These are phyloP conservation scores for Sclerotinia glacialis DNA, from an alignment of 2,329 filamentous ascomycete genomes.

Conservation along the genomic window DNA sequence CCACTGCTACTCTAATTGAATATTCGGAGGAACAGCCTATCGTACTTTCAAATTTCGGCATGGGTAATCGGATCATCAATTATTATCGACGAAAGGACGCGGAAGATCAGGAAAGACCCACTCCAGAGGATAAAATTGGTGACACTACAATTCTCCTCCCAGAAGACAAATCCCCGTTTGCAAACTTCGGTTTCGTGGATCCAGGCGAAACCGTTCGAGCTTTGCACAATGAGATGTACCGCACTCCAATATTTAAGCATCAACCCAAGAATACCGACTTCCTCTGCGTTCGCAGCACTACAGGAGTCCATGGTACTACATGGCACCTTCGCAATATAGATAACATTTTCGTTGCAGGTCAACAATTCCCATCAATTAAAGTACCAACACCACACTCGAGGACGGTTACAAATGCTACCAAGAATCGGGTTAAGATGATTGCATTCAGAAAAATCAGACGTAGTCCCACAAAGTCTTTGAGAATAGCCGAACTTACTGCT, in stretches of 20 bases:
- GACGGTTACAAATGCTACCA: constrained; percentile 94
- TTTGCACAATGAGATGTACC: constrained; percentile 92
- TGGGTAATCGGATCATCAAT: constrained; percentile 94
- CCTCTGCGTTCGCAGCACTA: constrained; percentile 77
- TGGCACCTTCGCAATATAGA: constrained; percentile 90
- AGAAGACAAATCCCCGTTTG: constrained; percentile 94
- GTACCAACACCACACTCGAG: constrained; percentile 91
- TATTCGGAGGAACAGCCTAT: constrained; percentile 93
- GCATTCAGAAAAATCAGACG: constrained; percentile 84
- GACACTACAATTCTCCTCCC: constrained; percentile 85
- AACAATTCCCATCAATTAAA: constrained; percentile 87
- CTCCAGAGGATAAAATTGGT: constrained; percentile 65
- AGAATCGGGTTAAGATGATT: constrained; percentile 95
- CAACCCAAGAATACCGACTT: constrained; percentile 77
- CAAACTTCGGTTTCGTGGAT: constrained; percentile 89
- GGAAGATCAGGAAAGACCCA: constrained; percentile 47
- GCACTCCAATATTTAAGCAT: constrained; percentile 91
- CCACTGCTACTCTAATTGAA: constrained; percentile 82
- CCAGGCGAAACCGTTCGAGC: constrained; percentile 87
- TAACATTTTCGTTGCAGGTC: constrained; percentile 85
- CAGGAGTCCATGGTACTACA: constrained; percentile 69
- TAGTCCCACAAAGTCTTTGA: constrained; percentile 65
- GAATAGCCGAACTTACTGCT: constrained; percentile 80
- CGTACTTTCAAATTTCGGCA: constrained; percentile 92
- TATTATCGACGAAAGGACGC: constrained; percentile 87